Percentiles rank a stretch among this genome's conserved stretches.
Evolutionary conservation across 192 early-diverging fungal genomes (phyloP).

Genomic region (Oehlia diaphana): DNA sequence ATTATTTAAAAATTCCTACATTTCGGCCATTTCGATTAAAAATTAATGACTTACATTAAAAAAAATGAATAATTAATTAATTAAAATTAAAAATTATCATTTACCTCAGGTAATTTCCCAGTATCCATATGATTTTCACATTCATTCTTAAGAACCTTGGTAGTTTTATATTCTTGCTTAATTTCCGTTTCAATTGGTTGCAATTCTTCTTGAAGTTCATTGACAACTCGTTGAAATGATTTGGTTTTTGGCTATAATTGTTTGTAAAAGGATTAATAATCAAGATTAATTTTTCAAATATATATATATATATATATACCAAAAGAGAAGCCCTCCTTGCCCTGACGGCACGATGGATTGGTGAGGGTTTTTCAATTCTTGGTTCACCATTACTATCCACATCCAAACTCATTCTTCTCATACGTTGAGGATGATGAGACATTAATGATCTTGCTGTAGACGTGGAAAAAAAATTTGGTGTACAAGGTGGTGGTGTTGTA

Average conservation of each 20-base stretch:
- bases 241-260: conserved; percentile 26
- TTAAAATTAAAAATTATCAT: background rate
- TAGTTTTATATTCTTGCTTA: conserved; percentile 28
- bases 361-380: conserved; percentile 18
- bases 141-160: conserved; percentile 28
- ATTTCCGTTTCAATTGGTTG: conserved; percentile 28
- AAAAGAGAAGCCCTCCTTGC: conserved; percentile 29
- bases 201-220: conserved; percentile 28
- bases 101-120: conserved; percentile 14
- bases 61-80: background rate
- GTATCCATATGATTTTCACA: conserved; percentile 18
- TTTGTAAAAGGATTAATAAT: background rate
- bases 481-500: conserved; percentile 22
- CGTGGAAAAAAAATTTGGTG: conserved; percentile 13
- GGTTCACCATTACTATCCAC: conserved; percentile 6
- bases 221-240: conserved; percentile 25
- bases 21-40: too few species aligned
- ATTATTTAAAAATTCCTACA: conserved; percentile 21
- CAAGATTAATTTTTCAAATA: background rate
- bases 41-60: background rate
- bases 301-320: background rate
- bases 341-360: conserved; percentile 22
- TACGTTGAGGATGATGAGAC: conserved; percentile 6
- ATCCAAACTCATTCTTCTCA: conserved; percentile 31
- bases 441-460: conserved; percentile 14